phyloP scores from a whole-genome alignment of 2,329 filamentous ascomycete species.

The Xylaria digitata region DNA sequence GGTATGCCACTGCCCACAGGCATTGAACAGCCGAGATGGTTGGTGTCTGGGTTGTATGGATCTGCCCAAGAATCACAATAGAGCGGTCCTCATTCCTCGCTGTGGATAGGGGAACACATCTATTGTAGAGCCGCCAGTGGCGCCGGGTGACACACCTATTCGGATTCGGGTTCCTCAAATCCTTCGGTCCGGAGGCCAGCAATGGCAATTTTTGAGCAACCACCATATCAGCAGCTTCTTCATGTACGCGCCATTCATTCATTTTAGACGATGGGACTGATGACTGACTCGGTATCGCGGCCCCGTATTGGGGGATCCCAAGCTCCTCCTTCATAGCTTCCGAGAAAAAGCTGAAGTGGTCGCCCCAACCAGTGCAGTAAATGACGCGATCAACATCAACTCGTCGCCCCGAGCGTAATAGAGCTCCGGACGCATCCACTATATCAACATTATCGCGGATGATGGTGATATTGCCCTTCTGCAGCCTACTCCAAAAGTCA shows the following conservation, averaged over 20 bases:
- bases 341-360: slow-evolving; percentile 40
- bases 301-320: slow-evolving; percentile 34
- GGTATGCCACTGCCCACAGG: too few species aligned
- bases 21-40: too few species aligned
- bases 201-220: slow-evolving; percentile 38
- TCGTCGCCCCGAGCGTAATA: slow-evolving; percentile 27
- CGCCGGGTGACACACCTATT: too few species aligned
- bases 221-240: slow-evolving; percentile 31
- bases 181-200: slow-evolving; percentile 28
- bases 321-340: slow-evolving; percentile 29
- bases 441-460: slow-evolving; percentile 27
- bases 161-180: not conserved
- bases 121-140: slow-evolving; percentile 11
- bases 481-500: slow-evolving; percentile 34
- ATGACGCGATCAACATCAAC: slow-evolving; percentile 37
- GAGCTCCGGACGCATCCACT: slow-evolving; percentile 21
- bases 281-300: too few species aligned
- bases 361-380: slow-evolving; percentile 40
- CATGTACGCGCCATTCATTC: slow-evolving; percentile 7
- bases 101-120: slow-evolving; percentile 1
- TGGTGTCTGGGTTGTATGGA: too few species aligned
- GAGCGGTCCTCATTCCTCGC: not conserved
- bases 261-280: too few species aligned
- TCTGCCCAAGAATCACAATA: too few species aligned
- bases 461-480: slow-evolving; percentile 26